Evolutionary conservation across 352 stramenopile species (phyloP), one percentile per base, ranked within the genome.

Genomic region (Phytophthora hibernalis): DNA sequence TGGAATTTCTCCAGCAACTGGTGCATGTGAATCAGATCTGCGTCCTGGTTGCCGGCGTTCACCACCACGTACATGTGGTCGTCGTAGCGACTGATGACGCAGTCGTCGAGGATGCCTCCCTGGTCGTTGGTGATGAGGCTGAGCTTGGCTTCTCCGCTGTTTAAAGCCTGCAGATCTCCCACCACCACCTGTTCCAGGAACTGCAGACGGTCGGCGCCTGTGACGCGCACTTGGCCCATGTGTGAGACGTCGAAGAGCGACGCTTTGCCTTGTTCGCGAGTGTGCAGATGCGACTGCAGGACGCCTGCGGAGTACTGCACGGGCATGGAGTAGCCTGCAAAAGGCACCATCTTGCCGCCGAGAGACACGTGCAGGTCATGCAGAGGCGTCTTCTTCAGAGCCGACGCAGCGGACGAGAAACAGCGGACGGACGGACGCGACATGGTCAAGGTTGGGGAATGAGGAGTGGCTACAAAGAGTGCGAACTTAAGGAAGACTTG

Each of bases 231-330:
- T 80, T 99, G 97, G 31, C 97, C 97, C 97, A 99, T 99, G 85
- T 99, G 98, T 33, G 93, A 98, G 30, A 99, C 98, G 80, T 99
- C 98, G 78, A 99, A 99, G 21, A 99, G 80, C 54, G 90, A 96
- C 16, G 95, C 90, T 49, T 90, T 80, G 59, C 78, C 78, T 5
- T 72, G 26, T 38, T 76, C 74, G 26, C 86, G 87, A 43, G 85
- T 96, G 81, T 94, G 87, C 54, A 87, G 83, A 62, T 98, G 70
- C 79, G 92, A 98, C 76, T 99, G 98, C 71, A 99, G 88, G 24
- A 99, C 94, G n/a, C 97, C 97, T 16, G 85, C 91, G 33, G 61
- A 18, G 89, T 99, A 99, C 68, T 99, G 89, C 48, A 99, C 97
- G 7, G 98, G 98, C 64, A 99, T 96, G 45, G 92, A 80, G 79